Conservation (phyloP, 1,139 yeast genomes). For the Candida sanyaensis region DNA sequence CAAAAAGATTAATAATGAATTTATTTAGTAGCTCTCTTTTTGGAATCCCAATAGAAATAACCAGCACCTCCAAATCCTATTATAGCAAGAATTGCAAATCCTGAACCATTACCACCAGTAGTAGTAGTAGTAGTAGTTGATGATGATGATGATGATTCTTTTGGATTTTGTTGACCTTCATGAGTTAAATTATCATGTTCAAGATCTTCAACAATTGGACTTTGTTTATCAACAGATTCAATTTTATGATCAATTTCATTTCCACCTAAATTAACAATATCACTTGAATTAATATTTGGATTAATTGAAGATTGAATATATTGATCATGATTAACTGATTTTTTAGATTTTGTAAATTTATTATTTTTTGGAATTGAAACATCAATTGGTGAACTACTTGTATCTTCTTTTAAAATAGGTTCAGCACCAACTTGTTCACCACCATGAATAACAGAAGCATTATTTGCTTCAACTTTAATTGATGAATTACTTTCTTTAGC, state of each 20-base stretch:
- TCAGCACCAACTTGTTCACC: conserved; percentile 44
- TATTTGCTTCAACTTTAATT: conserved; percentile 48
- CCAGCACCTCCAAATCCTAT: conserved; percentile 29
- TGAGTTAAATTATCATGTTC: conserved; percentile 36
- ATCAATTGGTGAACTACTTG: conserved; percentile 32
- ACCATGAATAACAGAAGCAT: conserved; percentile 45
- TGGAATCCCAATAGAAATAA: conserved; percentile 14
- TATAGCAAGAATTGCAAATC: conserved; percentile 16
- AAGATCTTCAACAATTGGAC: conserved; percentile 40
- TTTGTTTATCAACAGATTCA: conserved; percentile 27
- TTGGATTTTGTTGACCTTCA: conserved; percentile 2
- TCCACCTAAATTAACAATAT: conserved; percentile 41
- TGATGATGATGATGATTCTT: no score
- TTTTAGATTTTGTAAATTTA: conserved; percentile 20
- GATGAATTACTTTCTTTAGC: conserved; percentile 38
- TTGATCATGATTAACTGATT: conserved; percentile 44
- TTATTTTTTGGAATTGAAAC: conserved; percentile 15
- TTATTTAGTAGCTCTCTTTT: neutral
- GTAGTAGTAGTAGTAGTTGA: no score
- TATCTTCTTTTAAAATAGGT: conserved; percentile 43
- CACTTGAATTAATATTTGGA: conserved; percentile 41
- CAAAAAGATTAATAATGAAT: no score
- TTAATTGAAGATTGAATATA: conserved; percentile 46
- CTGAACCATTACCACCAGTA: conserved; percentile 11
- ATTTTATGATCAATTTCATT: conserved; percentile 40